Evolutionary conservation across 495 filamentous ascomycete species (phyloP), one percentile per base, ranked within the genome.

Genomic region (Talaromyces stipitatus): DNA sequence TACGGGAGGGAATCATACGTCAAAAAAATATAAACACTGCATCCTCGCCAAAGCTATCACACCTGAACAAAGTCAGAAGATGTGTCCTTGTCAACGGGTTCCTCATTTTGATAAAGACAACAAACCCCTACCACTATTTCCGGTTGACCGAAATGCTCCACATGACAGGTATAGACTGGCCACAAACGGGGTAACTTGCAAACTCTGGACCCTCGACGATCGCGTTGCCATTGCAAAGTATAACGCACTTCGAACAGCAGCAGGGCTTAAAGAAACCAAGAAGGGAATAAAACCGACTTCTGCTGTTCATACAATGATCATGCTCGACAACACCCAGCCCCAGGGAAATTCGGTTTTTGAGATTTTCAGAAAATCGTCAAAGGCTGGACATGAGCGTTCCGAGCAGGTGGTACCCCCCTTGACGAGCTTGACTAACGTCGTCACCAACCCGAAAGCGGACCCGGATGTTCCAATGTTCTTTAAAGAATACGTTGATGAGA

Each of bases 401-500:
- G 22, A 47, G 43, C 43, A 47, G 12, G 18, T 2, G 12, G 12
- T 23, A 11, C 22, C 12, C 12, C 24, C 43, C 18, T 22, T 26
- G 43, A 9, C 22, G 43, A 26, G n/a, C 7, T 10, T 26, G 22
- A 10, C 16, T 10, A 47, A 22, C 10, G 43, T 18, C 12, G 43
- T 26, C 24, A 47, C 43, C 12, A 20, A 47, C 2, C 20, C 46
- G 28, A 46, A 57, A 11, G 60, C 50, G 0, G 64, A 69, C 48
- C 60, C 62, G 8, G 62, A 73, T 46, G 64, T 77, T 16, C 73
- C 72, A 0, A 50, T 66, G 2, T 73, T 68, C 57, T 62, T 72
- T 22, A 57, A 62, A n/a, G 47, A 60, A 22, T 60, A 64, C 18
- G 60, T 67, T 4, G 56, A 68, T n/a, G 52, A 65, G 50, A 59